Percentiles rank a stretch among this genome's conserved stretches.
phyloP scores from a whole-genome alignment of 345 rosid genomes.

The Gossypium rotundifolium region DNA sequence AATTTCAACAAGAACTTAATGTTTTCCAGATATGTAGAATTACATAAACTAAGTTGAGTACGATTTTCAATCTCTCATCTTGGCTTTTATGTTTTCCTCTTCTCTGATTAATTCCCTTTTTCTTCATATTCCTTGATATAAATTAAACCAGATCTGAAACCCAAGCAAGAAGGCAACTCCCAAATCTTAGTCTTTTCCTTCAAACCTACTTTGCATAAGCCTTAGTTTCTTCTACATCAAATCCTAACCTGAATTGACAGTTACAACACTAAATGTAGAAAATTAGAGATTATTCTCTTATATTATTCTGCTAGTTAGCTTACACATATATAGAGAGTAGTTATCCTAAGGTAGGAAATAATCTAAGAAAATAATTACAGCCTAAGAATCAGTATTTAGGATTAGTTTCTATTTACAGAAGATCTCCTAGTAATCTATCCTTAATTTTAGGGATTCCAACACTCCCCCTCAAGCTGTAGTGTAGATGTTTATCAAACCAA shows the following conservation, averaged over 20 bases:
- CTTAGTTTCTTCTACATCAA: neutral
- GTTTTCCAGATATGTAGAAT: neutral
- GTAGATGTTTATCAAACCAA: no score
- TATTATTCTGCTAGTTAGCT: no score
- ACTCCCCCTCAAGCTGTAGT: no score
- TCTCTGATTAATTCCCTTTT: neutral
- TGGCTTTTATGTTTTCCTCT: neutral
- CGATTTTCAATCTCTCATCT: constrained; percentile 2
- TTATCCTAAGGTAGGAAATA: no score
- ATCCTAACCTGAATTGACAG: neutral
- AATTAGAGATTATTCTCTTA: no score
- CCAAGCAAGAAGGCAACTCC: neutral
- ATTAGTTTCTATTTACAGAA: no score
- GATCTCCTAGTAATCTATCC: no score
- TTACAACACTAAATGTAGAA: neutral
- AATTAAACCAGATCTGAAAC: neutral
- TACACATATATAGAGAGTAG: no score
- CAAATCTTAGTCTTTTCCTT: neutral
- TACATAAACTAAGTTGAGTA: neutral
- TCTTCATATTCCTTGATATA: neutral
- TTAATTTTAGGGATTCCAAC: no score
- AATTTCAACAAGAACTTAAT: neutral
- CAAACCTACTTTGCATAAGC: neutral
- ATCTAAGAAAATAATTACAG: no score
- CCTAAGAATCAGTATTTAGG: no score